Evolutionary conservation across 768 basidiomycete species (phyloP).

Genomic region (Rhizopogon vesiculosus): DNA sequence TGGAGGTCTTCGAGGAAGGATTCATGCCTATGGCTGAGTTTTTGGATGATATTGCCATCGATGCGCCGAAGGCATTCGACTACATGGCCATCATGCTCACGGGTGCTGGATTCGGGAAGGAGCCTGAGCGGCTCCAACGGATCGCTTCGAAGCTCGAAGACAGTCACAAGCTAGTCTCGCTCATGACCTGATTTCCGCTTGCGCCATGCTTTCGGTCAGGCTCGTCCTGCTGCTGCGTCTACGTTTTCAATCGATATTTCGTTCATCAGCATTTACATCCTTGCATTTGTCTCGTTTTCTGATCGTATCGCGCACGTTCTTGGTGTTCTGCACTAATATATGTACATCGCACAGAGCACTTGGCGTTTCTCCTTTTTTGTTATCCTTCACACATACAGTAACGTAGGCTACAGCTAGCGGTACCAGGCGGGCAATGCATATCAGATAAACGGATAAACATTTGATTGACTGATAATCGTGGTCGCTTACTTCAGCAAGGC

Average conservation of each 20-base stretch:
- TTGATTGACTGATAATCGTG: too few species aligned
- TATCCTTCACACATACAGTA: conserved; percentile 14
- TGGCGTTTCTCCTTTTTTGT: conserved; percentile 10
- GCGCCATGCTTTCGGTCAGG: conserved; percentile 4
- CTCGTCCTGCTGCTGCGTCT: conserved; percentile 3
- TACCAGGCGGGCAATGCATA: conserved; percentile 17
- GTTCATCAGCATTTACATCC: conserved; percentile 1
- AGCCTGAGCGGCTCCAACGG: conserved; percentile 51
- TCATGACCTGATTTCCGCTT: conserved; percentile 27
- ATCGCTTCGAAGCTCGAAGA: conserved; percentile 61
- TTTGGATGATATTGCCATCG: conserved; percentile 85
- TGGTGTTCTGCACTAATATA: conserved; percentile 26
- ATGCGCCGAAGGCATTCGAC: conserved; percentile 81
- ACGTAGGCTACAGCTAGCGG: conserved; percentile 17
- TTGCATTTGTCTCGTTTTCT: conserved; percentile 6
- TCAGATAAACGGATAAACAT: conserved; percentile 6
- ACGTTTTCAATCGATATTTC: too few species aligned
- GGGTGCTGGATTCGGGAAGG: conserved; percentile 53
- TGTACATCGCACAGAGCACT: conserved; percentile 18
- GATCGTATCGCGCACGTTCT: conserved; percentile 19
- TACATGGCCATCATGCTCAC: conserved; percentile 74
- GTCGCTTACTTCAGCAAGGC: too few species aligned
- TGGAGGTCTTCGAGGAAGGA: conserved; percentile 68
- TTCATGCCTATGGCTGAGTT: conserved; percentile 65
- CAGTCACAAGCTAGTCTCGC: conserved; percentile 51